Conservation (phyloP, 441 rosid genomes). For the Gossypium trilobum region DNA sequence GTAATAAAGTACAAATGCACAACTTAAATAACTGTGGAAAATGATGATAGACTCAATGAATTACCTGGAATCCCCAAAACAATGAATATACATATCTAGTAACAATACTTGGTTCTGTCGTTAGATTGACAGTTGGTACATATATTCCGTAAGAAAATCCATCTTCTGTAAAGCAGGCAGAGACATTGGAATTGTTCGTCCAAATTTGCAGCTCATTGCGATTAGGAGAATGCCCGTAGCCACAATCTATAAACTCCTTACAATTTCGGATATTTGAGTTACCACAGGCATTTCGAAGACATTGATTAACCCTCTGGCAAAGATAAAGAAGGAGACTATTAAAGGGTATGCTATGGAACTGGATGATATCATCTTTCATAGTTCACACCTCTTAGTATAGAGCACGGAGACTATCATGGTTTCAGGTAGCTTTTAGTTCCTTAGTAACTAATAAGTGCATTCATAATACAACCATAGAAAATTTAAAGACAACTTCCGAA, state of each 20-base stretch:
- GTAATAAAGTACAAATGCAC: neutral
- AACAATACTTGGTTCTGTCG: conserved; percentile 27
- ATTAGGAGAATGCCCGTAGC: conserved; percentile 12
- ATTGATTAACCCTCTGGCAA: conserved; percentile 73
- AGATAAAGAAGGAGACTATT: neutral
- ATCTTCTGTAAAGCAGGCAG: conserved; percentile 36
- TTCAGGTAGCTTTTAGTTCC: neutral
- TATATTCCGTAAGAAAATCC: conserved; percentile 64
- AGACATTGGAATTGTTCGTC: conserved; percentile 33
- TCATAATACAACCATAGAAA: neutral
- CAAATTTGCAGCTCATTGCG: conserved; percentile 15
- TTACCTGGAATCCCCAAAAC: conserved; percentile 97
- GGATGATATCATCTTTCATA: neutral
- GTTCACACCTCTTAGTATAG: neutral
- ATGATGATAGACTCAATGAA: neutral
- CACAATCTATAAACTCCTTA: conserved; percentile 47
- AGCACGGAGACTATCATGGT: neutral
- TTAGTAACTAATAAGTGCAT: neutral
- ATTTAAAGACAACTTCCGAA: neutral
- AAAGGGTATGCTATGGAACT: neutral
- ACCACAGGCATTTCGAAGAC: conserved; percentile 59
- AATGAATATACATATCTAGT: conserved; percentile 66
- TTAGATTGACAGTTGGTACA: conserved; percentile 41
- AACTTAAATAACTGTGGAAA: neutral
- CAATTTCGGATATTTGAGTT: conserved; percentile 10